A percentile compares a stretch with the other conserved stretches of the same genome.
Conservation (phyloP, 1,284 basidiomycete species). For the Entoloma clypeatum region DNA sequence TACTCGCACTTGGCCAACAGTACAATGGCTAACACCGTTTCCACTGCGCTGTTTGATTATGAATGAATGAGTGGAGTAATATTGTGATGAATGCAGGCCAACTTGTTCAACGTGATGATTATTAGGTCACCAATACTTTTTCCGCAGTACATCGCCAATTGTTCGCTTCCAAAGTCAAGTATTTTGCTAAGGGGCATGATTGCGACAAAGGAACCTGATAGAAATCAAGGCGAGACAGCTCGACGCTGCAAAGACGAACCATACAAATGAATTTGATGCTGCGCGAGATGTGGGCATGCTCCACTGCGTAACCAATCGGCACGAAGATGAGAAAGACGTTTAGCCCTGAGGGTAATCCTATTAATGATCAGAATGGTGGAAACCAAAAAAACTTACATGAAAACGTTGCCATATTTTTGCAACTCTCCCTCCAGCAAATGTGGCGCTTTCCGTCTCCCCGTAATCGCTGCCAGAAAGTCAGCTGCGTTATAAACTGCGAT, state of each 20-base stretch:
- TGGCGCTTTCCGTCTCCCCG: constrained; percentile 44
- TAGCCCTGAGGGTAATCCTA: constrained; percentile 38
- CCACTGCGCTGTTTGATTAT: constrained; percentile 38
- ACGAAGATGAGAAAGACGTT: constrained; percentile 57
- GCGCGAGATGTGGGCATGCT: constrained; percentile 35
- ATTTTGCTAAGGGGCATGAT: constrained; percentile 55
- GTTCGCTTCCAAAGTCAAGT: constrained; percentile 60
- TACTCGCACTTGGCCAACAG: constrained; percentile 62
- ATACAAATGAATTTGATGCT: constrained; percentile 41
- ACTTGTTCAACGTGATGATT: constrained; percentile 62
- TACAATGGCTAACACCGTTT: constrained; percentile 65
- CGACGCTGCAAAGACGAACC: constrained; percentile 13
- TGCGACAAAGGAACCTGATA: constrained; percentile 48
- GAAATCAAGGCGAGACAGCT: not conserved
- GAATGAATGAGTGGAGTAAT: constrained; percentile 1
- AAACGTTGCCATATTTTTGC: constrained; percentile 41
- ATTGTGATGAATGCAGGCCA: constrained; percentile 16
- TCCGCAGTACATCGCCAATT: constrained; percentile 55
- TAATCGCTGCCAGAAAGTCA: constrained; percentile 45
- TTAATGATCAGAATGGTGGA: not conserved
- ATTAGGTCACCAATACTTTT: constrained; percentile 56
- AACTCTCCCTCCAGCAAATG: constrained; percentile 44
- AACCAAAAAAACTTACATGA: constrained; percentile 44
- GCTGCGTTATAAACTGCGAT: constrained; percentile 12
- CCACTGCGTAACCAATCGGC: constrained; percentile 53